Evolutionary conservation across 345 rosid species (phyloP), one percentile per base, ranked within the genome.

Genomic region (Eucalyptus viminalis): DNA sequence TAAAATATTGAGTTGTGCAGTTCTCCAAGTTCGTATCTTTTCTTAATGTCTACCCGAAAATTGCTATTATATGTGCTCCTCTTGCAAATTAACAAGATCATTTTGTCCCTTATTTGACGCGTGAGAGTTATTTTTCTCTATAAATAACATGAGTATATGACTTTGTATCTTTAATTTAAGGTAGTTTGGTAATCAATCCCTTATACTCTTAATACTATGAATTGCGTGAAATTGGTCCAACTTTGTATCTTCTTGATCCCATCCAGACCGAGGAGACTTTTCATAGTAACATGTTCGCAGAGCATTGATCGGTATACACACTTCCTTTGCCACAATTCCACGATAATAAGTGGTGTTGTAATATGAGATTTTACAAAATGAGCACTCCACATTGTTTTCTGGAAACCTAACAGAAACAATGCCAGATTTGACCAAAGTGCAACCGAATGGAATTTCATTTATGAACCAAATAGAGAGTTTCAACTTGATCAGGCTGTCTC

Each of bases 401-500:
- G 7, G 7, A 50, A 50, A 14, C 19, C 53, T 15, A 1, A 50
- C 6, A 0, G 19, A 7, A 15, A 6, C 53, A 50, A 50, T 6
- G 19, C 8, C 1, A 50, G 0, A 50, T 15, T 15, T 15, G 53
- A 50, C 19, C 19, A 15, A 15, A 50, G 53, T 50, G 3, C 8
- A 50, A 15, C 7, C 0, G 0, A 2, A 6, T 15, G 53, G 53
- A 6, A 50, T 50, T 50, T 15, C 1, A 50, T 50, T 15, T 50
- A 3, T 15, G 1, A 14, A 15, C 53, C 53, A 50, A 2, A 50
- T 50, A 47, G 13, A 50, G 19, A 6, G 53, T 50, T 50, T 50
- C 0, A 5, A 50, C 17, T 50, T 47, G 49, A 47, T 47, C 2
- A 0, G 49, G 5, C 49, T 5, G 1, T 47, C 13, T 47, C 13